phyloP scores from a whole-genome alignment of 371 early-diverging fungal genomes.

The Mortierella sp. region DNA sequence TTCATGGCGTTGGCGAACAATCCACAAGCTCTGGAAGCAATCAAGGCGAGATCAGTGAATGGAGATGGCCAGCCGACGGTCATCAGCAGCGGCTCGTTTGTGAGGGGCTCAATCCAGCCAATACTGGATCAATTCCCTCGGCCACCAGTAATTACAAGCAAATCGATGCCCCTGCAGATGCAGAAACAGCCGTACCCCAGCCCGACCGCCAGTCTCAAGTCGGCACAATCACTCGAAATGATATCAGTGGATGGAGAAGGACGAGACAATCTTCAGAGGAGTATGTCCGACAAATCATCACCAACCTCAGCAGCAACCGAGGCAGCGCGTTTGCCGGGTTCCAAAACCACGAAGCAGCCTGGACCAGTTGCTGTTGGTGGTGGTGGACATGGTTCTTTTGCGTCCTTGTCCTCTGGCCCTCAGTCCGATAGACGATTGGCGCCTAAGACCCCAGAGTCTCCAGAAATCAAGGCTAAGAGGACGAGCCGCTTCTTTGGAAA shows the following conservation, averaged over 20 bases:
- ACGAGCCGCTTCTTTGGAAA: constrained; percentile 39
- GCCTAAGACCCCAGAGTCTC: constrained; percentile 2
- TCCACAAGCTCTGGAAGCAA: constrained; percentile 22
- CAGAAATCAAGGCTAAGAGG: constrained; percentile 6
- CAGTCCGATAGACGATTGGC: constrained; percentile 6
- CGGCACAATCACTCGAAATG: constrained; percentile 11
- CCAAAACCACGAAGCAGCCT: constrained; percentile 18
- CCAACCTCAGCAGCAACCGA: constrained; percentile 18
- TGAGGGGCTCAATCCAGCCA: constrained; percentile 21
- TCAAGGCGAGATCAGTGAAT: constrained; percentile 19
- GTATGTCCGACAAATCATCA: constrained; percentile 35
- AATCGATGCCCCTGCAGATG: not conserved
- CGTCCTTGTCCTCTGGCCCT: constrained; percentile 21
- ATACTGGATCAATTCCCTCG: constrained; percentile 9
- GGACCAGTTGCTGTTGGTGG: constrained; percentile 45
- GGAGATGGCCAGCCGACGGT: constrained; percentile 20
- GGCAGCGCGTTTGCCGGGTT: constrained; percentile 9
- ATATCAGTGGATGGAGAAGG: constrained; percentile 5
- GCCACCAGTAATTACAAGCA: constrained; percentile 24
- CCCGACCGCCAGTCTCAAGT: constrained; percentile 15
- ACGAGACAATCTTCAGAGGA: constrained; percentile 35
- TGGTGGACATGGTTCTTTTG: constrained; percentile 46
- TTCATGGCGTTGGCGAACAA: constrained; percentile 39
- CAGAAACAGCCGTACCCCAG: constrained; percentile 13
- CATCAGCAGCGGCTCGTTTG: constrained; percentile 36